Evolutionary conservation across 1,139 yeast species (phyloP), one percentile per base, ranked within the genome.

Genomic region (Sugiyamaella novakii): DNA sequence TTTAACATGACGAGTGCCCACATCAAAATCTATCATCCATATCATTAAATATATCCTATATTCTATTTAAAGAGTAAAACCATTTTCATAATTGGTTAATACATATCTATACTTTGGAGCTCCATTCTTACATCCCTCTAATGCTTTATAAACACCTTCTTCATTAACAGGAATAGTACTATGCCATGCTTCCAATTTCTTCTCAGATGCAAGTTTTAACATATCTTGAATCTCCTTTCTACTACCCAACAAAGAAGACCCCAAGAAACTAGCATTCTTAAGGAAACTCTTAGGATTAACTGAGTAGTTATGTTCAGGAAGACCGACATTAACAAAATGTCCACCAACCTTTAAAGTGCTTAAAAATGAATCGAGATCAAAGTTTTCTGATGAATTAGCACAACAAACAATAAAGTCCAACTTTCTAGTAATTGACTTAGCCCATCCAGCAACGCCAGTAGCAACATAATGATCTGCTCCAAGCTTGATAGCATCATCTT

Each of bases 401-500:
- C 40, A 39, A 40, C 49, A 31, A 22, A 66, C 52, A 25, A 66
- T 53, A 22, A 66, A 43, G 47, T 66, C 69, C 35, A 61, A 54
- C 42, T 52, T 45, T 48, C 43, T 35, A 21, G 43, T 45, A 47
- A 51, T 36, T 34, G 55, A 54, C 29, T 41, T 29, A 50, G 55
- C 44, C 38, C 56, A 53, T 10, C 45, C 51, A 5, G 27, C 48
- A 29, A 33, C 37, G 10, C 37, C 44, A 35, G 54, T 47, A 18
- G 47, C 49, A 14, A 52, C 35, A 34, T 44, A 35, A 18, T 50
- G 43, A 25, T 49, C 49, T 17, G 53, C 53, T 18, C 81, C 81
- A 53, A 77, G 61, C 49, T 68, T 58, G 35, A 61, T 22, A 17
- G 80, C 79, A 54, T 75, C 78, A 18, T 63, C 72, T 55, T 68